Evolutionary conservation across 2,329 filamentous ascomycete genomes (phyloP).

Genomic region (Penicillium concentricum): DNA sequence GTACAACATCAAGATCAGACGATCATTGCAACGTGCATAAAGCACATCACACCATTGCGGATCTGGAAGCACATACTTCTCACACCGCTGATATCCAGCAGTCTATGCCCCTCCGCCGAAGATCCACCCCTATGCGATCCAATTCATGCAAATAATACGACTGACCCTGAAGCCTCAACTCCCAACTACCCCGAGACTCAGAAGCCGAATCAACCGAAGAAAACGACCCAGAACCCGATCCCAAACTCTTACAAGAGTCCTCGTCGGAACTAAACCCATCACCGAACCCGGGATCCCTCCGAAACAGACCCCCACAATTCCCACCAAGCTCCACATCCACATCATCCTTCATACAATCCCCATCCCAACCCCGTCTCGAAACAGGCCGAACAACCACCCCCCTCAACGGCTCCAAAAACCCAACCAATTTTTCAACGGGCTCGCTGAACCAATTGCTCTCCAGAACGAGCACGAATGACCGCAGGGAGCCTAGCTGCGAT

Average conservation of each 20-base stretch:
- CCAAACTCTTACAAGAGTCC: constrained; percentile 1
- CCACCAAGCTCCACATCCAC: no score
- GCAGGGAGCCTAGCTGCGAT: constrained; percentile 23
- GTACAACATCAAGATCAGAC: background rate
- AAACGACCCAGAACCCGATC: background rate
- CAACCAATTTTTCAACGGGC: constrained; percentile 34
- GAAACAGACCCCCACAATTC: background rate
- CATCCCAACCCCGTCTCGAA: background rate
- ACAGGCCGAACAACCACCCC: constrained; percentile 21
- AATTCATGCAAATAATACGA: constrained; percentile 36
- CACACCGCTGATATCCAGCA: constrained; percentile 29
- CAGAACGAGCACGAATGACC: constrained; percentile 33
- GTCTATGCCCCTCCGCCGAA: constrained; percentile 34
- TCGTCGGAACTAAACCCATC: constrained; percentile 11
- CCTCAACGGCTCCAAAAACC: constrained; percentile 38
- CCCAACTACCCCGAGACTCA: constrained; percentile 21
- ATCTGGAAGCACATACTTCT: background rate
- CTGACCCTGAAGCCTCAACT: constrained; percentile 34
- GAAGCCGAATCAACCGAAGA: background rate
- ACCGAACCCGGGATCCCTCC: background rate
- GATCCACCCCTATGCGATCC: constrained; percentile 27
- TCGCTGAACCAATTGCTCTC: constrained; percentile 40
- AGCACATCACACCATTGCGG: constrained; percentile 4
- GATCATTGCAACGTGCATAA: background rate
- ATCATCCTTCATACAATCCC: background rate